Percentiles rank a stretch among this genome's conserved stretches.
These are phyloP conservation scores for Plasmodium coatneyi DNA, from an alignment of 169 alveolate species.

Conservation along the genomic window DNA sequence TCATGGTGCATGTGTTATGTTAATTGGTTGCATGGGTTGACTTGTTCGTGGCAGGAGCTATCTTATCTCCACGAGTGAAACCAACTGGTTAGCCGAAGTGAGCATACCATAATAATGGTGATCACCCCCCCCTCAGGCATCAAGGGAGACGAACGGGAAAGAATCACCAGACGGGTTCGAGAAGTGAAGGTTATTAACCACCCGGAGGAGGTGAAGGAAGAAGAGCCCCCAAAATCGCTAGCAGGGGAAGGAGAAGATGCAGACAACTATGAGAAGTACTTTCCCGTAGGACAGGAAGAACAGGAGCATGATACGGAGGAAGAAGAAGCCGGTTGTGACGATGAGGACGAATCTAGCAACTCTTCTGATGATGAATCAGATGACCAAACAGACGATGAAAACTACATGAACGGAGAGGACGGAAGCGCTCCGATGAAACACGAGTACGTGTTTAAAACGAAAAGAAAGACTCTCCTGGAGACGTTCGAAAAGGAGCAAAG, in stretches of 20 bases:
- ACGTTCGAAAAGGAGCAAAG: slow-evolving; percentile 7
- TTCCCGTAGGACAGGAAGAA: not conserved
- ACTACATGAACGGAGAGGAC: slow-evolving; percentile 7
- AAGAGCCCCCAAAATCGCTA: not conserved
- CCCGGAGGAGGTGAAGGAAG: not conserved
- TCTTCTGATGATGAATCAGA: slow-evolving; percentile 7
- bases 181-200: slow-evolving; percentile 30
- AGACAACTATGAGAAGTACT: not conserved
- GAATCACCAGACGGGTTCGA: slow-evolving; percentile 19
- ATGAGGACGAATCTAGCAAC: slow-evolving; percentile 5
- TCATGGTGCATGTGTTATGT: not conserved
- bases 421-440: slow-evolving; percentile 28
- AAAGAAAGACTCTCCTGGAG: slow-evolving; percentile 25
- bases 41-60: not conserved
- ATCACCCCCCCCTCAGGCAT: slow-evolving; percentile 1
- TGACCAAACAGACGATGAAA: not conserved
- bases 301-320: not conserved
- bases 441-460: slow-evolving; percentile 23
- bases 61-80: not conserved
- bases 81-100: not conserved
- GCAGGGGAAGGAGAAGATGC: not conserved
- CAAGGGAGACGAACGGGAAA: slow-evolving; percentile 24
- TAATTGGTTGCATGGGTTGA: not conserved
- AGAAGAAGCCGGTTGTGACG: slow-evolving; percentile 16
- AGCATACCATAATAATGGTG: not conserved